These are phyloP conservation scores for Globisporangium orthogonon DNA, from an alignment of 352 stramenopile genomes.

Conservation along the genomic window DNA sequence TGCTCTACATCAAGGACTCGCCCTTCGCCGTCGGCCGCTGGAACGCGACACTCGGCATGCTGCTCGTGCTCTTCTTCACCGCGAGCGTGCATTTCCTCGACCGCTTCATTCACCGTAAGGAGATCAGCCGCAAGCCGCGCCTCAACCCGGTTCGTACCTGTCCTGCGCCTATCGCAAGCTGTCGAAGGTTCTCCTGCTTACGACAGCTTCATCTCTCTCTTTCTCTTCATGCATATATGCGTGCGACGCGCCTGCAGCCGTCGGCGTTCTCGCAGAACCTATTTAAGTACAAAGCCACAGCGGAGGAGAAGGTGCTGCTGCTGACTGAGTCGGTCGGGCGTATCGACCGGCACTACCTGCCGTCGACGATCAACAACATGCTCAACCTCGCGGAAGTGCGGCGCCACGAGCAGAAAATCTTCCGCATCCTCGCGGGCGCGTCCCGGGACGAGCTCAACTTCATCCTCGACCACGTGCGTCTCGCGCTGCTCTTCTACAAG, in stretches of 20 bases:
- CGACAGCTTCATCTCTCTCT: background rate
- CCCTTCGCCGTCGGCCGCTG: conserved; percentile 77
- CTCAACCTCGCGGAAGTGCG: conserved; percentile 78
- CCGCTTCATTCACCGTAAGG: conserved; percentile 67
- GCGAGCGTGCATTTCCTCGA: conserved; percentile 78
- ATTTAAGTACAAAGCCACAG: conserved; percentile 79
- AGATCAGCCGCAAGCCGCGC: conserved; percentile 55
- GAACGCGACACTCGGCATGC: conserved; percentile 62
- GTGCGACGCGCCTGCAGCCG: conserved; percentile 15
- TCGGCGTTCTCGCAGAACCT: conserved; percentile 61
- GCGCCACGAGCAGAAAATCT: conserved; percentile 92
- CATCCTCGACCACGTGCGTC: conserved; percentile 91
- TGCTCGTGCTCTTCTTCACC: conserved; percentile 79
- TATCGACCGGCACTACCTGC: conserved; percentile 82
- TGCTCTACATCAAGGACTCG: conserved; percentile 94
- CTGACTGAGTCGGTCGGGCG: conserved; percentile 62
- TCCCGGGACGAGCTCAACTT: conserved; percentile 96
- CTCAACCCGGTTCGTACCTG: conserved; percentile 29
- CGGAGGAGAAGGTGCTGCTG: conserved; percentile 72
- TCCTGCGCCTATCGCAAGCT: background rate
- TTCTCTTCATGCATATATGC: background rate
- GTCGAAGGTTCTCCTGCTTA: background rate
- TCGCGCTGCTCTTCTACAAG: conserved; percentile 98
- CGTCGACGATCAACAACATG: conserved; percentile 88
- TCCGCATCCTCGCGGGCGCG: conserved; percentile 92